Percentiles rank a stretch among this genome's conserved stretches.
Evolutionary conservation across 108 stramenopile genomes (phyloP).

Genomic region (Cyclotella atomus): DNA sequence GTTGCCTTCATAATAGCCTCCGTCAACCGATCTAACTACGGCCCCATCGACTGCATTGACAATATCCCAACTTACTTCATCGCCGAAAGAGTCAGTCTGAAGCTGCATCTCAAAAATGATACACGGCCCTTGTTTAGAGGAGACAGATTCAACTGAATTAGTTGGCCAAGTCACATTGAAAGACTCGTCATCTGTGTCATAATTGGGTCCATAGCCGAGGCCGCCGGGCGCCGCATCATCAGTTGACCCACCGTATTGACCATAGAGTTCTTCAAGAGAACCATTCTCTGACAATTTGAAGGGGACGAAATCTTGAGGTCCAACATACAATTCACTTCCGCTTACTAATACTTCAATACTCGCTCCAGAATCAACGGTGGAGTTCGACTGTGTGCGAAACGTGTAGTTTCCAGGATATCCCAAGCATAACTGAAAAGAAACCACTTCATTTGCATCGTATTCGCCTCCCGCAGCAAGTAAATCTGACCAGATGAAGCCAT

Average conservation of each 20-base stretch:
- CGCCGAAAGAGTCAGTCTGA: conserved; percentile 2
- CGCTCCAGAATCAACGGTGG: not conserved
- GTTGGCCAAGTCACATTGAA: not conserved
- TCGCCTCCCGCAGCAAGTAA: conserved; percentile 15
- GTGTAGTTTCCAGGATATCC: conserved; percentile 5
- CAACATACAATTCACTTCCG: not conserved
- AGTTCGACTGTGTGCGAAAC: not conserved
- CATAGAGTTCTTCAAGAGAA: not conserved
- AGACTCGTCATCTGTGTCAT: not conserved
- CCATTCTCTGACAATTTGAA: not conserved
- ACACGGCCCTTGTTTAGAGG: not conserved
- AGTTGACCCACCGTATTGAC: not conserved
- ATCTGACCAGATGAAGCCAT: not conserved
- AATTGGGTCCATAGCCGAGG: not conserved
- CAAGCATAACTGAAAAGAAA: conserved; percentile 9
- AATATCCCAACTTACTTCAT: conserved; percentile 8
- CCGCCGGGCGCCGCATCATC: not conserved
- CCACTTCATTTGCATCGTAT: not conserved
- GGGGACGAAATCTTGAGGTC: not conserved
- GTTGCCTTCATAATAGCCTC: not conserved
- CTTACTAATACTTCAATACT: not conserved
- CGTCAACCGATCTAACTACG: not conserved
- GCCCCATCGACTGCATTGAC: not conserved
- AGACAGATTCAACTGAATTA: not conserved
- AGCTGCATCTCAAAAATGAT: not conserved